Base-by-base conservation (phyloP, 2,329 filamentous ascomycete species). In the Huntiella bhutanensis region DNA sequence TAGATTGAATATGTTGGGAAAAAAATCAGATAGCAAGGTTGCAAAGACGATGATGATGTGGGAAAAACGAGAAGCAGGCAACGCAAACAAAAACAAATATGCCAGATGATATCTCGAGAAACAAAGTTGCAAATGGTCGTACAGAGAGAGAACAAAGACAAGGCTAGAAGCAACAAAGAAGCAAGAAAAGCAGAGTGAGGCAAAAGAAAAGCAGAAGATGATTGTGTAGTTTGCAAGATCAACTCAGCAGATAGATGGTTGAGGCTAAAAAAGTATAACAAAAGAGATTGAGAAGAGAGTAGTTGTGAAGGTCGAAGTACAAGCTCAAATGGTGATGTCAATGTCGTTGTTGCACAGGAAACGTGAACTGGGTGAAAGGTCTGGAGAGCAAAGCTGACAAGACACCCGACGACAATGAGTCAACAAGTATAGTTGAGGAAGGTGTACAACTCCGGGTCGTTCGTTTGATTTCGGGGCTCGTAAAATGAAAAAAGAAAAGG, bases 401-500 rank as follows among this genome's bases (percentile, higher is more conserved):
- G 38, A 34, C 15, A 45, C 39, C 11, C 22, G 42, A 15, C 40
- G 45, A 34, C 41, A 37, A 28, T 15, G 45, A 42, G 39, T 8
- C 22, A 40, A 53, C 53, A 51, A 47, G 51, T 43, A 52, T 34
- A 16, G 15, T 16, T 17, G 12, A 16, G 32, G n/a, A 43, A 19
- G 46, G 49, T 51, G 51, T 52, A 51, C 51, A 55, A 54, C 53
- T 53, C 53, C 53, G 52, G 49, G 51, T 55, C 53, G 53, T 55
- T 54, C 47, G 53, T 46, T 51, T 46, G 51, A 55, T 58, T 60
- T 65, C 61, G 65, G 60, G 60, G 60, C 58, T 64, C 62, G 63
- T 66, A 60, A 55, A 56, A 52, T 28, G 22, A 28, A 28, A 28
- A 28, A 28, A 28, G 22, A 28, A 48, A 32, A 16, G 47, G 42